A percentile compares a stretch with the other conserved stretches of the same genome.
These are phyloP conservation scores for Fusarium fujikuroi DNA, from an alignment of 2,329 filamentous ascomycete species.

Conservation along the genomic window DNA sequence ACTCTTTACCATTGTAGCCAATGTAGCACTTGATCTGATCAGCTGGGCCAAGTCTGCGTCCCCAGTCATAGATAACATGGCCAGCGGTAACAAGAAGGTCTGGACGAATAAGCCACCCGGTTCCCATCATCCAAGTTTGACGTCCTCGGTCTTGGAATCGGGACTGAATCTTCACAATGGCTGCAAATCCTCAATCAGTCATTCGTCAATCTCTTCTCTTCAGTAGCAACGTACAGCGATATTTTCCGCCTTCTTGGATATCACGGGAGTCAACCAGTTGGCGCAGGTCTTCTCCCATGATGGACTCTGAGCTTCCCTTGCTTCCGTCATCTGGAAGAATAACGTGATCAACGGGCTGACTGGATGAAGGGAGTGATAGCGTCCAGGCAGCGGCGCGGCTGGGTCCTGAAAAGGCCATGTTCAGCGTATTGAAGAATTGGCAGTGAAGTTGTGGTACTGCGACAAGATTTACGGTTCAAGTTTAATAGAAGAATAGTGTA, in stretches of 20 bases:
- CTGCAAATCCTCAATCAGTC: background rate
- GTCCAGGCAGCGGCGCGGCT: background rate
- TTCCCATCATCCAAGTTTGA: conserved; percentile 37
- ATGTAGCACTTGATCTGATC: conserved; percentile 48
- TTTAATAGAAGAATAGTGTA: no score
- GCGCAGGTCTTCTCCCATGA: background rate
- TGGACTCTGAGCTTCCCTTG: background rate
- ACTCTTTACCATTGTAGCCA: conserved; percentile 46
- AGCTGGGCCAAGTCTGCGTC: background rate
- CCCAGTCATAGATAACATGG: conserved; percentile 33
- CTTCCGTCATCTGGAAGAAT: background rate
- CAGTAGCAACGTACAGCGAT: background rate
- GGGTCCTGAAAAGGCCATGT: background rate
- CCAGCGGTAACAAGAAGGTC: conserved; percentile 39
- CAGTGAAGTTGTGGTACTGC: background rate
- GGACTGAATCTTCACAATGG: conserved; percentile 35
- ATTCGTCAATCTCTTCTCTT: fast-evolving
- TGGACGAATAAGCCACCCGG: conserved; percentile 37
- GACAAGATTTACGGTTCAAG: background rate
- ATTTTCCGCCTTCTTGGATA: background rate
- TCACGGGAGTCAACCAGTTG: background rate
- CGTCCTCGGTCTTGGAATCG: conserved; percentile 6
- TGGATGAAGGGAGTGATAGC: background rate
- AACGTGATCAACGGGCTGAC: background rate
- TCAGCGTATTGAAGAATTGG: background rate